These are phyloP conservation scores for Sclerotinia borealis DNA, from an alignment of 2,329 filamentous ascomycete genomes.

Conservation along the genomic window DNA sequence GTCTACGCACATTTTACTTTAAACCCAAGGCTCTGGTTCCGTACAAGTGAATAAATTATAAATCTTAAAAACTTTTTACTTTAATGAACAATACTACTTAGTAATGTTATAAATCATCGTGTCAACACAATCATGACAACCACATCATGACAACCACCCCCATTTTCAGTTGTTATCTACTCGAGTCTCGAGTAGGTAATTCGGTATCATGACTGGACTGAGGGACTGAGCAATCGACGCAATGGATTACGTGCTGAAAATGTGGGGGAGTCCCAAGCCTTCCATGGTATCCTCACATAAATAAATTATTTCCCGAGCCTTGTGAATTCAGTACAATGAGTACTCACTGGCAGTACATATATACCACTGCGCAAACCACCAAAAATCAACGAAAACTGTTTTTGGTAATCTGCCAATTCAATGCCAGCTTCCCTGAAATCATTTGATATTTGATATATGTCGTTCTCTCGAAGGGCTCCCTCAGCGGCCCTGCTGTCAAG, in stretches of 20 bases:
- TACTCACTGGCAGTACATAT: too few species aligned
- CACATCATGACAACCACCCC: neutral
- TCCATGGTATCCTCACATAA: neutral
- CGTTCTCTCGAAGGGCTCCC: slow-evolving; percentile 20
- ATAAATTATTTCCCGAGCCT: slow-evolving; percentile 1
- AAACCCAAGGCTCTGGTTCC: neutral
- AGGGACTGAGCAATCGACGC: neutral
- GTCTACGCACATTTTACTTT: neutral
- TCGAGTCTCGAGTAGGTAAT: neutral
- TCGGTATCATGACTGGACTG: neutral
- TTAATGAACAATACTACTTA: neutral
- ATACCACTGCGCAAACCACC: neutral
- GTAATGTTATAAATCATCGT: neutral
- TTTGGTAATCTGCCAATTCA: neutral
- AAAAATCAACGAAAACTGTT: neutral
- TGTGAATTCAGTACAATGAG: too few species aligned
- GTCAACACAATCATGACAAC: neutral
- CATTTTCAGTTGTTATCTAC: neutral
- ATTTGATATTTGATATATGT: slow-evolving; percentile 18
- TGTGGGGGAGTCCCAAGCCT: slow-evolving; percentile 3
- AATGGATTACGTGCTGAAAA: slow-evolving; percentile 3
- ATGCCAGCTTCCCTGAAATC: neutral
- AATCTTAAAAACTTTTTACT: too few species aligned
- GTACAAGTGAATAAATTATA: too few species aligned
- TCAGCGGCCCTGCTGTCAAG: slow-evolving; percentile 24